Base-by-base conservation (phyloP, 805 yeast species). In the Saccharomycopsis sp. region DNA sequence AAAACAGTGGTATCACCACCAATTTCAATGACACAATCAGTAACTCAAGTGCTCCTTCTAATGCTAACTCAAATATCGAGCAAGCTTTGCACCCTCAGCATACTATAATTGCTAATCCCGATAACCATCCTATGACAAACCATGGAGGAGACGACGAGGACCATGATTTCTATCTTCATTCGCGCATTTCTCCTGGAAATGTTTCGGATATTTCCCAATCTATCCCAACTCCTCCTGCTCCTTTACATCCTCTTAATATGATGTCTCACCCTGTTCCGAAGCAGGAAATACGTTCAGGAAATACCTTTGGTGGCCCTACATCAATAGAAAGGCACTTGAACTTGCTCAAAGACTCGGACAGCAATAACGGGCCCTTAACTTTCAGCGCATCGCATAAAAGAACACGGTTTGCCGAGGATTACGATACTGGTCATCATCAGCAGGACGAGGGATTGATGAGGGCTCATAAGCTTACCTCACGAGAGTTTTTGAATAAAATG, bases 401-500 rank as follows among this genome's bases (percentile, higher is more conserved):
- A 44, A 3, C 49, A 3, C 49, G 7, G 5, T 17, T 44, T 17
- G 19, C 49, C 3, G 22, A n/a, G 19, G 22, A 44, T n/a, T n/a
- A n/a, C n/a, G n/a, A n/a, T n/a, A n/a, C n/a, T 19, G 49, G 22
- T 19, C 7, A 44, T 12, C 8, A 14, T 44, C 49, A 44, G 7
- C 5, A 44, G 19, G 49, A 44, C 12, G 49, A 19, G 12, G 22
- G 49, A 7, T 44, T 44, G 22, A 19, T 19, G 5, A 44, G 49
- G 12, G 19, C 49, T 5, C 29, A 23, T 15, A 52, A 52, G 35
- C 19, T 52, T n/a, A 25, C 56, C 14, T 41, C 55, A 15, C 49
- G 56, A 23, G 55, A 56, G 23, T 57, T 54, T 22, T 42, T 60
- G 12, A 55, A 54, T 38, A 41, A 29, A 20, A 52, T 58, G 23